These are phyloP conservation scores for Dalbergia cochinchinensis DNA, from an alignment of 306 rosid genomes.

Conservation along the genomic window DNA sequence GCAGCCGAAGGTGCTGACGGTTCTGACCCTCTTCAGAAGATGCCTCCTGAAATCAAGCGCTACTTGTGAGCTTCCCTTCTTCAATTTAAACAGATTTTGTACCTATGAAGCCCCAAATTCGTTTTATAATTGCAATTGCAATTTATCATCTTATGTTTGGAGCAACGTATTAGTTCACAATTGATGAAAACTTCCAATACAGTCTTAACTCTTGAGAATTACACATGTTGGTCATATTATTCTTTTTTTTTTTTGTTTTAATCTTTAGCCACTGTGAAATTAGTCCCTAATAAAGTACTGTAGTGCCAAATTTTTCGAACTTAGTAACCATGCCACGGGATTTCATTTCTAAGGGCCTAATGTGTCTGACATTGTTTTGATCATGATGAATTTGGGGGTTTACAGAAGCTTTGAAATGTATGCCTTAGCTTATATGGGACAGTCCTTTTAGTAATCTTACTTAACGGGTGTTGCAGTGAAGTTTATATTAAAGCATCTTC, in stretches of 20 bases:
- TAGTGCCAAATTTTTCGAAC: no score
- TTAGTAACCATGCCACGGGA: no score
- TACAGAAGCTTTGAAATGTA: neutral
- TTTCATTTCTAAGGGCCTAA: no score
- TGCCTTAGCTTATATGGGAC: slow-evolving; percentile 8
- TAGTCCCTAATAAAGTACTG: no score
- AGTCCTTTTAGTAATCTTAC: slow-evolving; percentile 21
- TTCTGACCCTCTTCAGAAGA: slow-evolving; percentile 84
- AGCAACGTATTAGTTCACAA: neutral
- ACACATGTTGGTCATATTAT: no score
- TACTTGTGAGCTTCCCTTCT: slow-evolving; percentile 67
- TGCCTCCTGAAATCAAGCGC: slow-evolving; percentile 96
- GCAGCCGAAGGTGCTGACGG: slow-evolving; percentile 76
- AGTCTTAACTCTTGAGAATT: no score
- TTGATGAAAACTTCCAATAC: no score
- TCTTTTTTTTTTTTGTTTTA: no score
- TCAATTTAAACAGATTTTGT: slow-evolving; percentile 12
- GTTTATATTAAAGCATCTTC: slow-evolving; percentile 91
- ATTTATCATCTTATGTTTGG: neutral
- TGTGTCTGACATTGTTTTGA: no score
- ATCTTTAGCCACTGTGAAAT: no score
- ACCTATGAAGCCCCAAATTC: neutral
- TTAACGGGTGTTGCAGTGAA: slow-evolving; percentile 66
- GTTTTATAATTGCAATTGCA: slow-evolving; percentile 7
- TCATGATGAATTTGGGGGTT: no score